These are phyloP conservation scores for Mucor indicus DNA, from an alignment of 371 early-diverging fungal species.

Conservation along the genomic window DNA sequence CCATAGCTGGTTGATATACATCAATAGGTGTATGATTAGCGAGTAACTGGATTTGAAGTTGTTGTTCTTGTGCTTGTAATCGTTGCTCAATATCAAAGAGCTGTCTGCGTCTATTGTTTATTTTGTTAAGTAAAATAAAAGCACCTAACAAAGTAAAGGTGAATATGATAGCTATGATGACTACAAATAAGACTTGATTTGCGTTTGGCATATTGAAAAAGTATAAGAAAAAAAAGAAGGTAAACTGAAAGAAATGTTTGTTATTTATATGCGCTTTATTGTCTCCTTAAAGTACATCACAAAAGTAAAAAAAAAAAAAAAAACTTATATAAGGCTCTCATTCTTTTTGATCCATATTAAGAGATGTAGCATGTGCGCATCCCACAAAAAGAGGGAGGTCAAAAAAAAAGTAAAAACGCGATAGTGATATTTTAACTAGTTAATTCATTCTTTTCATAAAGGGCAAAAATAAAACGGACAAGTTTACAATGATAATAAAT, in stretches of 20 bases:
- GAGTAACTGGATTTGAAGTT: background rate
- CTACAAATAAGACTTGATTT: conserved; percentile 14
- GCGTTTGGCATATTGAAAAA: conserved; percentile 5
- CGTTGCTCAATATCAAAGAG: conserved; percentile 16
- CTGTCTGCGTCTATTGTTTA: conserved; percentile 7
- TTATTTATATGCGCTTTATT: too few species aligned
- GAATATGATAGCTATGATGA: conserved; percentile 16
- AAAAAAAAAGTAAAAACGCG: too few species aligned
- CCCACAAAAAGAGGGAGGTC: background rate
- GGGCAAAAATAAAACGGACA: background rate
- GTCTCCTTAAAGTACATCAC: too few species aligned
- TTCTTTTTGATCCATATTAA: conserved; percentile 1
- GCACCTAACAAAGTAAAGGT: conserved; percentile 7
- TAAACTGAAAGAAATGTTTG: too few species aligned
- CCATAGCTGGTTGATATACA: conserved; percentile 16
- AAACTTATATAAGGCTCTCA: background rate
- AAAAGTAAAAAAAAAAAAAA: background rate
- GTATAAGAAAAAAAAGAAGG: background rate
- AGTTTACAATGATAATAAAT: too few species aligned
- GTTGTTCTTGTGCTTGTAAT: conserved; percentile 11
- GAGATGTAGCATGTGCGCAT: background rate
- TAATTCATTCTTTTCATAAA: too few species aligned
- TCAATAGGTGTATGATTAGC: background rate
- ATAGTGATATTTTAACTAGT: too few species aligned
- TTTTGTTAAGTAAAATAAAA: conserved; percentile 5